Evolutionary conservation across 306 rosid genomes (phyloP).

Genomic region (Cucumis hystrix): DNA sequence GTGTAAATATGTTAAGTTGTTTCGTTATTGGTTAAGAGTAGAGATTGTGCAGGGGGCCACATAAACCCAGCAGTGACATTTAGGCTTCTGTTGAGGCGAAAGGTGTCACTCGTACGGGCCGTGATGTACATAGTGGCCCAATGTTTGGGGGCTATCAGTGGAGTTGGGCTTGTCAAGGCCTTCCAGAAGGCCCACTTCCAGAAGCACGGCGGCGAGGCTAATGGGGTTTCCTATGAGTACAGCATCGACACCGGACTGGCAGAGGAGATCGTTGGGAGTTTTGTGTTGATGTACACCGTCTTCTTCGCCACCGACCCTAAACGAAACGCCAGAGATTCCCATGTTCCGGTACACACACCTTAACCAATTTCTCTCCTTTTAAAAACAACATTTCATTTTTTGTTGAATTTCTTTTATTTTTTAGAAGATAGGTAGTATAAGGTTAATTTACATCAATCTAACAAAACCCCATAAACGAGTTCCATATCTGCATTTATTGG

Average conservation of each 20-base stretch:
- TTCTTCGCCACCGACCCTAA: conserved; percentile 96
- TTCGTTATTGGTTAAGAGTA: no score
- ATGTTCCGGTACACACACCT: conserved; percentile 56
- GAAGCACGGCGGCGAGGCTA: conserved; percentile 68
- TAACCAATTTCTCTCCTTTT: not conserved
- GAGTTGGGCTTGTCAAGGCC: conserved; percentile 81
- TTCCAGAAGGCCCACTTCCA: conserved; percentile 39
- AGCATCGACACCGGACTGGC: conserved; percentile 52
- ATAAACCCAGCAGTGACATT: no score
- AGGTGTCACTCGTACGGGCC: conserved; percentile 72
- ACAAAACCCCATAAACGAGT: no score
- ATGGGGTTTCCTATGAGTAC: conserved; percentile 34
- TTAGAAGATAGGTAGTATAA: no score
- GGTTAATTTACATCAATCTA: no score
- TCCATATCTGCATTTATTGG: no score
- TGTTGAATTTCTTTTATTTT: no score
- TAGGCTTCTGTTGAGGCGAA: conserved; percentile 81
- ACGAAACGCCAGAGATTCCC: conserved; percentile 83
- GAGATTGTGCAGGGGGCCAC: no score
- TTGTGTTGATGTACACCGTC: conserved; percentile 76
- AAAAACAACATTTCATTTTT: no score
- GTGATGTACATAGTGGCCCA: conserved; percentile 83
- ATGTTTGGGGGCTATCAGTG: conserved; percentile 78
- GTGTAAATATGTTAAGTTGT: no score
- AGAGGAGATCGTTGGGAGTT: conserved; percentile 84